These are phyloP conservation scores for Fusarium redolens DNA, from an alignment of 2,329 filamentous ascomycete genomes.

Conservation along the genomic window DNA sequence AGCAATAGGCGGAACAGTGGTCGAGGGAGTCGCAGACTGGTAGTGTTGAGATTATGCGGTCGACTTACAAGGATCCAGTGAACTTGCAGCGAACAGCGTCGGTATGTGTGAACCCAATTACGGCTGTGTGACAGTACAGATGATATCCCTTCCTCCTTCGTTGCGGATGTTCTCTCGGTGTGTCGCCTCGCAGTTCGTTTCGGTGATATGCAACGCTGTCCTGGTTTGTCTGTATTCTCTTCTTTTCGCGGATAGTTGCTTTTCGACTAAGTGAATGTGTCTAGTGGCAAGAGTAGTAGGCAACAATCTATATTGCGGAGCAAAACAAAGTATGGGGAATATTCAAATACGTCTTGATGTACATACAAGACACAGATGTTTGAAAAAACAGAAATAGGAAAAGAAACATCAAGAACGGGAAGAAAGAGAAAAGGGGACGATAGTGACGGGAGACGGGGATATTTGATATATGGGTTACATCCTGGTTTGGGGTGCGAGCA, in stretches of 20 bases:
- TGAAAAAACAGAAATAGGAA: constrained; percentile 30
- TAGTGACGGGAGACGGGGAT: constrained; percentile 32
- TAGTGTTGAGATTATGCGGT: constrained; percentile 21
- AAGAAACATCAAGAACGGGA: constrained; percentile 34
- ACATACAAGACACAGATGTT: constrained; percentile 16
- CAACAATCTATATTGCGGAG: constrained; percentile 9
- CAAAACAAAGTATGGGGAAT: constrained; percentile 10
- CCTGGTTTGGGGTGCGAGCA: constrained; percentile 9
- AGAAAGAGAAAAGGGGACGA: constrained; percentile 35
- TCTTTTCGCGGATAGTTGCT: constrained; percentile 22
- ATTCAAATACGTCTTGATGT: constrained; percentile 12
- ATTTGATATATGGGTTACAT: constrained; percentile 36
- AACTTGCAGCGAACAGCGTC: constrained; percentile 10
- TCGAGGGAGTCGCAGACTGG: constrained; percentile 11
- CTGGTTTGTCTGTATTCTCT: not conserved
- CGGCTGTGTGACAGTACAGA: constrained; percentile 19
- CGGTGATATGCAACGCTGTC: constrained; percentile 17
- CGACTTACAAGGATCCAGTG: constrained; percentile 43
- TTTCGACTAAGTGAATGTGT: constrained; percentile 9
- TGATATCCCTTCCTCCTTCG: constrained; percentile 9
- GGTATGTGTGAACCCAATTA: constrained; percentile 33
- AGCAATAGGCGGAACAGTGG: constrained; percentile 7
- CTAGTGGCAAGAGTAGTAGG: constrained; percentile 3
- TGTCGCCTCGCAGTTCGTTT: constrained; percentile 33
- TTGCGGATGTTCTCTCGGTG: constrained; percentile 1